These are phyloP conservation scores for Coelastrella sp. DNA, from an alignment of 139 green algal genomes.

Conservation along the genomic window DNA sequence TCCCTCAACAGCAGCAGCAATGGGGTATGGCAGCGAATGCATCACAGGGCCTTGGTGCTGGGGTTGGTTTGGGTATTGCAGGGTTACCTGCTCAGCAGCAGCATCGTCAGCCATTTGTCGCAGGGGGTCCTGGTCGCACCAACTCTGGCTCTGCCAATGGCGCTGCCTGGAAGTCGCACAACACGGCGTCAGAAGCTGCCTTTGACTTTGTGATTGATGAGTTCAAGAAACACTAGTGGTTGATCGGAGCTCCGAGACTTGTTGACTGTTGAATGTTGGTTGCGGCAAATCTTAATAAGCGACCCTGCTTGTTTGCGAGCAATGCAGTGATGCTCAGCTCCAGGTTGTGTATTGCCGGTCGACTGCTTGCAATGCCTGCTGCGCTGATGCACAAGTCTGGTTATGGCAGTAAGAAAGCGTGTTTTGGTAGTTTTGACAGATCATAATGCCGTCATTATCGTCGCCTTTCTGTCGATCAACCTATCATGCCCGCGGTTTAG, in stretches of 20 bases:
- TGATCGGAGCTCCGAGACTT: neutral
- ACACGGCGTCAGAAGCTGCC: neutral
- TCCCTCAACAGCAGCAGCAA: neutral
- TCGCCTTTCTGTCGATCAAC: neutral
- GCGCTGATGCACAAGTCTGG: too few species aligned
- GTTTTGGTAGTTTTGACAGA: too few species aligned
- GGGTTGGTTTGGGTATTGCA: neutral
- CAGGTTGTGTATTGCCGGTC: too few species aligned
- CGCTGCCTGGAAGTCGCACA: constrained; percentile 12
- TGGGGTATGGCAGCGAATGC: neutral
- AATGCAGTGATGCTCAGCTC: too few species aligned
- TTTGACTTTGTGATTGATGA: constrained; percentile 57
- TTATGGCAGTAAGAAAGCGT: too few species aligned
- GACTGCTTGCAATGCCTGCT: too few species aligned
- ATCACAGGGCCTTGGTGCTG: too few species aligned
- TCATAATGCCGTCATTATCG: neutral
- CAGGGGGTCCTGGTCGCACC: neutral
- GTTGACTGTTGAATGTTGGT: neutral
- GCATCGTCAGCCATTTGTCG: neutral
- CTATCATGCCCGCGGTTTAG: neutral
- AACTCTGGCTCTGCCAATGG: neutral
- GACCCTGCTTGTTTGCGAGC: neutral
- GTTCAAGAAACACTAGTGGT: constrained; percentile 34
- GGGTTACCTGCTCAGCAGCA: neutral
- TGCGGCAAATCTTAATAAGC: neutral